Evolutionary conservation across 768 basidiomycete species (phyloP).

Genomic region (Naganishia vaughanmartiniae): DNA sequence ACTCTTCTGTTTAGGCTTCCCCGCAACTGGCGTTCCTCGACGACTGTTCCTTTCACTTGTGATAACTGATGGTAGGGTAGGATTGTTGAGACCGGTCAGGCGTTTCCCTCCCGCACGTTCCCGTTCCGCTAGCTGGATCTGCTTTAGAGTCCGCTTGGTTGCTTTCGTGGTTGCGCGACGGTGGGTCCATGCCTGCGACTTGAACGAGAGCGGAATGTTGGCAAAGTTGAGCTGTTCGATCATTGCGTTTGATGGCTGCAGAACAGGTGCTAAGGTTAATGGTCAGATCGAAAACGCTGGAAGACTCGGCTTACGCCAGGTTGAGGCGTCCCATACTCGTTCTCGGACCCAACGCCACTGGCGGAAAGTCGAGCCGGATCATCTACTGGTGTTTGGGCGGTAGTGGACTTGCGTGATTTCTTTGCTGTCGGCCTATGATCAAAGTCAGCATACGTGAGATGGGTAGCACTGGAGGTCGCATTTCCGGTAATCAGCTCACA

Average conservation of each 20-base stretch:
- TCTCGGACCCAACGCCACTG: not conserved
- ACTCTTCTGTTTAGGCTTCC: conserved; percentile 23
- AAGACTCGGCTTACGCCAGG: conserved; percentile 11
- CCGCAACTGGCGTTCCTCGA: conserved; percentile 18
- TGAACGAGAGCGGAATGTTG: conserved; percentile 23
- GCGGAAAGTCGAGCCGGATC: not conserved
- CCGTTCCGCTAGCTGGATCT: conserved; percentile 44
- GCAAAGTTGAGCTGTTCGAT: conserved; percentile 20
- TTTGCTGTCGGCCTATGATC: conserved; percentile 20
- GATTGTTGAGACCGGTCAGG: conserved; percentile 20
- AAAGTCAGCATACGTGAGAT: not conserved
- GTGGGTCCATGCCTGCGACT: conserved; percentile 16
- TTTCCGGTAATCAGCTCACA: not conserved
- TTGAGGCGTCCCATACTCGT: conserved; percentile 25
- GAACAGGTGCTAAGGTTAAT: not conserved
- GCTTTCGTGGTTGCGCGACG: conserved; percentile 32
- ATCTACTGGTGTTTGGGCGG: conserved; percentile 11
- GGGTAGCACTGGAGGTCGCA: not conserved
- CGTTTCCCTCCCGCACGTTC: conserved; percentile 26
- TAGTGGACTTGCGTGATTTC: conserved; percentile 9
- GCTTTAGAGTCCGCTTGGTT: conserved; percentile 46
- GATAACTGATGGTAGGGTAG: conserved; percentile 5
- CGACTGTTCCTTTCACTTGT: conserved; percentile 22
- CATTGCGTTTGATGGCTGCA: not conserved
- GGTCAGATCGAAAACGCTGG: not conserved